Percentiles rank a stretch among this genome's conserved stretches.
phyloP scores from a whole-genome alignment of 2,329 filamentous ascomycete genomes.

The Orbilia blumenaviensis region DNA sequence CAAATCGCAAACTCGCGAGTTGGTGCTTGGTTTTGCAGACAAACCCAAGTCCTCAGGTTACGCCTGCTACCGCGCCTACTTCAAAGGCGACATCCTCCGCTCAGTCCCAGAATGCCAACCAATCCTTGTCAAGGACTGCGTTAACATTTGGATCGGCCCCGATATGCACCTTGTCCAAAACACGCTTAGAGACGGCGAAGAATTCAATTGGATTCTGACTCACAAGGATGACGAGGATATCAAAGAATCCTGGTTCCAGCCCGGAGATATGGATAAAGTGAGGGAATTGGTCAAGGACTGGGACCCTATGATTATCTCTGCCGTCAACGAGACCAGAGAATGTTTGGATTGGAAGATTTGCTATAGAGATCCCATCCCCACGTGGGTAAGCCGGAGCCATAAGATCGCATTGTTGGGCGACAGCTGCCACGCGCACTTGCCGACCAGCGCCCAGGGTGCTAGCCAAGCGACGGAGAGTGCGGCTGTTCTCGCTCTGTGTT shows the following conservation, averaged over 20 bases:
- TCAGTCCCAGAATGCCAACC: constrained; percentile 61
- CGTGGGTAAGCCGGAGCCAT: constrained; percentile 66
- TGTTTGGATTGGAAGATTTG: constrained; percentile 68
- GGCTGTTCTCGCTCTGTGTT: constrained; percentile 63
- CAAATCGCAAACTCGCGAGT: constrained; percentile 65
- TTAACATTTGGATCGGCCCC: constrained; percentile 64
- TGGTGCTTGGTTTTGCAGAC: constrained; percentile 67
- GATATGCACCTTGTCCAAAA: constrained; percentile 64
- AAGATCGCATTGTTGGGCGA: constrained; percentile 67
- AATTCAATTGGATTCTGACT: constrained; percentile 65
- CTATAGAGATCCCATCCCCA: constrained; percentile 66
- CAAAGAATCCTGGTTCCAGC: constrained; percentile 65
- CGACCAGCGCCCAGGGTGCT: constrained; percentile 67
- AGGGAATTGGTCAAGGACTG: constrained; percentile 60
- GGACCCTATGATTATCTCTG: constrained; percentile 64
- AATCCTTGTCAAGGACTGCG: constrained; percentile 63
- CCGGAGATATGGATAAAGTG: constrained; percentile 64
- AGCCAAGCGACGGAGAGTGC: constrained; percentile 68
- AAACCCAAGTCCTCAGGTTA: constrained; percentile 67
- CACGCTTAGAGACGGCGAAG: constrained; percentile 62
- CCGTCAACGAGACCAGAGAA: constrained; percentile 63
- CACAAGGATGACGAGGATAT: constrained; percentile 64
- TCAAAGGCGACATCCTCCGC: constrained; percentile 60
- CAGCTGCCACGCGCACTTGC: constrained; percentile 67
- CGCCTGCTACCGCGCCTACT: constrained; percentile 66